Conservation (phyloP, 2,329 filamentous ascomycete genomes). For the Colletotrichum sp. region DNA sequence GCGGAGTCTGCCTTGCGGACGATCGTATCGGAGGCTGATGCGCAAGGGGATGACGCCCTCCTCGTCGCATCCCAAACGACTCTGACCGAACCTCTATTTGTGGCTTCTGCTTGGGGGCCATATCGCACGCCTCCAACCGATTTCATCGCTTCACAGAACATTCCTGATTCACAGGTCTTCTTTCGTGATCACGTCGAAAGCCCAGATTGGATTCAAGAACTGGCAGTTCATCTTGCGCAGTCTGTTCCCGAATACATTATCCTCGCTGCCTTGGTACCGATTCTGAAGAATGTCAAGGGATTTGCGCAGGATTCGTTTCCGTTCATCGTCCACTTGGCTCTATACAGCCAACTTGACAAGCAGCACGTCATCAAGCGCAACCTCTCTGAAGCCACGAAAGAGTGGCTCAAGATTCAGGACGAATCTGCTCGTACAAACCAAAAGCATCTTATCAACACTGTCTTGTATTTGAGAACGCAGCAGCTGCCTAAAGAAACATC, state of each 20-base stretch:
- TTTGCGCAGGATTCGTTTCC: constrained; percentile 81
- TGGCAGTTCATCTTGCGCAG: constrained; percentile 67
- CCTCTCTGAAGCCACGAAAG: constrained; percentile 69
- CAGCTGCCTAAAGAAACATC: constrained; percentile 76
- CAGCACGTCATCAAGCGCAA: constrained; percentile 63
- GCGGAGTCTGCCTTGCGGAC: constrained; percentile 65
- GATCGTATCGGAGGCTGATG: constrained; percentile 59
- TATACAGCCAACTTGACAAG: constrained; percentile 71
- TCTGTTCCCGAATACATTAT: constrained; percentile 69
- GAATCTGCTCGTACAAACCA: constrained; percentile 50
- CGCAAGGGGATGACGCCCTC: constrained; percentile 52
- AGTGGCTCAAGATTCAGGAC: constrained; percentile 63
- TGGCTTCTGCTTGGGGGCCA: constrained; percentile 61
- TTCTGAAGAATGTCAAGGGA: constrained; percentile 69
- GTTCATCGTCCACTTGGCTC: constrained; percentile 82
- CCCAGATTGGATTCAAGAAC: constrained; percentile 63
- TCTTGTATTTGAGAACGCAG: constrained; percentile 90
- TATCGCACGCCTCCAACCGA: constrained; percentile 64
- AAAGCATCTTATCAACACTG: constrained; percentile 75
- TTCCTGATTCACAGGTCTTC: constrained; percentile 37
- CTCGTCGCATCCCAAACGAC: constrained; percentile 55
- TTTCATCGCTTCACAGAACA: constrained; percentile 10
- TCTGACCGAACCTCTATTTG: constrained; percentile 55
- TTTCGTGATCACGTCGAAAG: constrained; percentile 46
- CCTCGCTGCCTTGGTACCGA: constrained; percentile 69